phyloP scores from a whole-genome alignment of 192 early-diverging fungal species.

The Funneliformis geosporum region DNA sequence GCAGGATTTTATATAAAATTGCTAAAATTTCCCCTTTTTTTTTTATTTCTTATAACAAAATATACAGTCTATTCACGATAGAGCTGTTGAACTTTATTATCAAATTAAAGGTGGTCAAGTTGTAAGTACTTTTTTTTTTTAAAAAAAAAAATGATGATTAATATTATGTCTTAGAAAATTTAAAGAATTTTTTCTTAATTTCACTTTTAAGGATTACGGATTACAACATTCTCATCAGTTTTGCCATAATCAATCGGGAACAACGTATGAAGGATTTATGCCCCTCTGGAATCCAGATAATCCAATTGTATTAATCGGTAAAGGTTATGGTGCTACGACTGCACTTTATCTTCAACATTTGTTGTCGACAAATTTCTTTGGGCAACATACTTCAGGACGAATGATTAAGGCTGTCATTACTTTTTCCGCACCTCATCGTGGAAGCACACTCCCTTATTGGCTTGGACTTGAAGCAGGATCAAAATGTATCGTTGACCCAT shows the following conservation, averaged over 20 bases:
- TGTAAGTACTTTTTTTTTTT: slow-evolving; percentile 7
- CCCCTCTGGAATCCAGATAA: slow-evolving; percentile 29
- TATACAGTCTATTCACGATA: slow-evolving; percentile 25
- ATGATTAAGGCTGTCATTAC: slow-evolving; percentile 28
- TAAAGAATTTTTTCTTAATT: not conserved
- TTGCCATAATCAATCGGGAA: slow-evolving; percentile 28
- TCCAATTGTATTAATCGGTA: slow-evolving; percentile 32
- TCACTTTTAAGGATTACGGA: slow-evolving; percentile 24
- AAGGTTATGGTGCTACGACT: slow-evolving; percentile 30
- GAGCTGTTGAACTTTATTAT: slow-evolving; percentile 31
- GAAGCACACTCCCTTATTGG: slow-evolving; percentile 22
- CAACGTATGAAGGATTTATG: slow-evolving; percentile 24
- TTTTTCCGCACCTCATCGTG: slow-evolving; percentile 32
- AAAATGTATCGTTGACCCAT: slow-evolving; percentile 5
- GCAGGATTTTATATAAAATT: not conserved
- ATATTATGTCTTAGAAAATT: not conserved
- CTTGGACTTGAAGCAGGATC: slow-evolving; percentile 31
- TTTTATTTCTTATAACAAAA: too few relatives aligned
- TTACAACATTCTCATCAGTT: slow-evolving; percentile 12
- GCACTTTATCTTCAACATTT: slow-evolving; percentile 32
- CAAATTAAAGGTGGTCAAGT: slow-evolving; percentile 32
- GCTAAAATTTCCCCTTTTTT: not conserved
- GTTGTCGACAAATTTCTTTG: slow-evolving; percentile 19
- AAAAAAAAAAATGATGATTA: not conserved
- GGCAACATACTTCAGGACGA: slow-evolving; percentile 13